Evolutionary conservation across 345 rosid genomes (phyloP).

Genomic region (Turritis glabra): DNA sequence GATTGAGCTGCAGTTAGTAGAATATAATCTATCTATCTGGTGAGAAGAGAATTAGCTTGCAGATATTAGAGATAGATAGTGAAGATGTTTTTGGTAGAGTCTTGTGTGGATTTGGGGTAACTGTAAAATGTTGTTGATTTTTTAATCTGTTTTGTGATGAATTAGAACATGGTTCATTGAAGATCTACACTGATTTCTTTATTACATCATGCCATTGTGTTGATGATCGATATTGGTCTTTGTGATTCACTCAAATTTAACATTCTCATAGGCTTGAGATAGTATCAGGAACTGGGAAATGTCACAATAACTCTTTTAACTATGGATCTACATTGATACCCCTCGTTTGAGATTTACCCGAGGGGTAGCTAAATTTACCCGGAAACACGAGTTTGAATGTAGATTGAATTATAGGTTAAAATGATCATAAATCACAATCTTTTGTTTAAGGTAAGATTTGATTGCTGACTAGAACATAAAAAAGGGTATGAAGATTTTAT

Average conservation of each 20-base stretch:
- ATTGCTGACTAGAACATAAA: neutral
- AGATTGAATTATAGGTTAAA: neutral
- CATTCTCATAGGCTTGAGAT: neutral
- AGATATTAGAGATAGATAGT: neutral
- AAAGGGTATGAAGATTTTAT: neutral
- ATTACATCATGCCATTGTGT: neutral
- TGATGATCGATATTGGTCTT: neutral
- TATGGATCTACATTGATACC: neutral
- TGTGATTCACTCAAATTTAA: neutral
- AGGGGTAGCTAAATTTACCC: neutral
- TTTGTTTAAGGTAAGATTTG: neutral
- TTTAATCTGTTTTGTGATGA: neutral
- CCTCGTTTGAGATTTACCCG: neutral
- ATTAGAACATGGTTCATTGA: neutral
- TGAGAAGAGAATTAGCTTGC: neutral
- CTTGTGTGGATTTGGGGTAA: slow-evolving; percentile 4
- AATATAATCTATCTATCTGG: neutral
- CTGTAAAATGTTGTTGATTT: neutral
- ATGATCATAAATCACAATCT: neutral
- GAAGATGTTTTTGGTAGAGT: neutral
- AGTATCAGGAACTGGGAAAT: neutral
- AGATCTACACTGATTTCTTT: neutral
- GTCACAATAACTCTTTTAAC: neutral
- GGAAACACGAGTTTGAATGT: neutral
- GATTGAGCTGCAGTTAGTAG: neutral